Percentiles rank a stretch among this genome's conserved stretches.
Evolutionary conservation across 2,329 filamentous ascomycete genomes (phyloP).

Genomic region (Didymella glomerata): DNA sequence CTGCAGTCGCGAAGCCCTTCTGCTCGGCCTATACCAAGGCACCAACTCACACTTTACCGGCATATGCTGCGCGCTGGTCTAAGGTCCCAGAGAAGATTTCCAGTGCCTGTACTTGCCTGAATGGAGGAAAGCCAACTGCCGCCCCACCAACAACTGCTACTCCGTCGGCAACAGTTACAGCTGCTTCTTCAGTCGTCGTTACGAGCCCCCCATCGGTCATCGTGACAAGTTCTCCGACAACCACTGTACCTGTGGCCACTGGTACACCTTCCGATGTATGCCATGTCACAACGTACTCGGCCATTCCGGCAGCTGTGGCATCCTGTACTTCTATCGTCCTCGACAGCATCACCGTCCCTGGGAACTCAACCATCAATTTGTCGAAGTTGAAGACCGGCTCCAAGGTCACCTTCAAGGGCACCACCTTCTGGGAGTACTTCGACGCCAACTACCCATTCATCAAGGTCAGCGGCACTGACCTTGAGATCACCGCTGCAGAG

Average conservation of each 20-base stretch:
- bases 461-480: constrained; percentile 64
- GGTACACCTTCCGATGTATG: constrained; percentile 21
- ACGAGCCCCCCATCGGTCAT: neutral
- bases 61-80: constrained; percentile 23
- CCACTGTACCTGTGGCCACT: constrained; percentile 4
- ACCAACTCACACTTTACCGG: constrained; percentile 21
- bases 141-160: constrained; percentile 8
- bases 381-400: constrained; percentile 63
- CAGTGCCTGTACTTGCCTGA: constrained; percentile 22
- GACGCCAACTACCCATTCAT: constrained; percentile 63
- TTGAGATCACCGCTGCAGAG: constrained; percentile 66
- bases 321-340: constrained; percentile 65
- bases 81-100: constrained; percentile 23
- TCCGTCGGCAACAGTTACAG: constrained; percentile 3
- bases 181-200: neutral
- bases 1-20: constrained; percentile 22
- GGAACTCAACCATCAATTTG: constrained; percentile 66
- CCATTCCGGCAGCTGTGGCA: constrained; percentile 24
- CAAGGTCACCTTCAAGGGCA: constrained; percentile 68
- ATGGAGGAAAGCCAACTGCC: constrained; percentile 17
- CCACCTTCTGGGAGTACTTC: constrained; percentile 55
- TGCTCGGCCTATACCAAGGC: constrained; percentile 21
- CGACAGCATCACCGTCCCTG: constrained; percentile 63
- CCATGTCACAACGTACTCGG: constrained; percentile 33
- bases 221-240: neutral